Conservation (phyloP, 805 yeast genomes). For the Blastobotrys chiropterorum region DNA sequence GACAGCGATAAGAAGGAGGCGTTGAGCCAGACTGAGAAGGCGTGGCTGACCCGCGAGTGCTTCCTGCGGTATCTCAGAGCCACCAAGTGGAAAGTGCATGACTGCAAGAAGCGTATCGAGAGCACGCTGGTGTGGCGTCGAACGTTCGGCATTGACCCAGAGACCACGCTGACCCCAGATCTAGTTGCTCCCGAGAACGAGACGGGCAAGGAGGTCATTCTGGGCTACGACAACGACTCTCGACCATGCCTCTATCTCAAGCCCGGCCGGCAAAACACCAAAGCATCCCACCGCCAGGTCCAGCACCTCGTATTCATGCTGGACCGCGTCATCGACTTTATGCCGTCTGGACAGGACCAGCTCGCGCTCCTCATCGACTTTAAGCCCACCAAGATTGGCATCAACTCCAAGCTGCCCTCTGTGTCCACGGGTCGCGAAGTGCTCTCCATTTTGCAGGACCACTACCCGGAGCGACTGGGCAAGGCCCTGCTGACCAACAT, state of each 20-base stretch:
- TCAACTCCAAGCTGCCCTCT: conserved; percentile 74
- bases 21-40: conserved; percentile 53
- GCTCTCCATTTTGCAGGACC: conserved; percentile 87
- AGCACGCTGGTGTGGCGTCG: conserved; percentile 89
- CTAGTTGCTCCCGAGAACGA: conserved; percentile 58
- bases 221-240: conserved; percentile 84
- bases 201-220: conserved; percentile 85
- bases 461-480: conserved; percentile 95
- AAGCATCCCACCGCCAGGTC: conserved; percentile 84
- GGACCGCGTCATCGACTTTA: conserved; percentile 85
- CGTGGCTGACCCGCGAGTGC: conserved; percentile 94
- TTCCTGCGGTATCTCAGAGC: conserved; percentile 86
- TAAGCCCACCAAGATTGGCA: conserved; percentile 57
- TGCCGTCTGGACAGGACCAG: conserved; percentile 96
- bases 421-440: conserved; percentile 86
- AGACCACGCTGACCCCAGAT: conserved; percentile 28
- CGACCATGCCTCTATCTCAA: conserved; percentile 90
- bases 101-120: conserved; percentile 68
- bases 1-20: conserved; percentile 37
- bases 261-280: conserved; percentile 95
- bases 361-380: conserved; percentile 88
- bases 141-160: conserved; percentile 68
- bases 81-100: conserved; percentile 76
- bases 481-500: conserved; percentile 86
- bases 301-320: conserved; percentile 90